Base-by-base conservation (phyloP, 2,329 filamentous ascomycete genomes). In the Aspergillus tanneri region DNA sequence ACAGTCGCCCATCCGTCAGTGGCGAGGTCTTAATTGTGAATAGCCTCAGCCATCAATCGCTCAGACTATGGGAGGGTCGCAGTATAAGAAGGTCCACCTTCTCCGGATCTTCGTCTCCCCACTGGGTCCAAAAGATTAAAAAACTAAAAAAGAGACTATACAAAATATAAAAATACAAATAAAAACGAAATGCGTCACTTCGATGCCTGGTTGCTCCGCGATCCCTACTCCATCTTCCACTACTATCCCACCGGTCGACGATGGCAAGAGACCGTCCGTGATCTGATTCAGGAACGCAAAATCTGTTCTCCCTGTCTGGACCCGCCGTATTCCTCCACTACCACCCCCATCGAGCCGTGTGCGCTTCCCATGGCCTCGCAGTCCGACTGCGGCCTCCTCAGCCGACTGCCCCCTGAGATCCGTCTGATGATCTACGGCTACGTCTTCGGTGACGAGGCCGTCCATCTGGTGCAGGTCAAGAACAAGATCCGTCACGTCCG, bases 211-310 rank as follows among this genome's bases (percentile, higher is more conserved):
- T 47, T 70, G 51, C 54, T 70, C 16, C 65, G 67, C 18, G 67
- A 70, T 44, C 67, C 67, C 34, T 70, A 70, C 49, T 68, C 65
- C 14, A 69, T 70, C 53, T 69, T 62, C 52, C 67, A 70, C 44
- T 70, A 69, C 46, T 70, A 70, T 28, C 55, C 65, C 28, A 67
- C 62, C 23, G 64, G 65, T 5, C 63, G 59, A 22, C 58, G 62
- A 39, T 70, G 67, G 67, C 60, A 67, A 46, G 65, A 69, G 32
- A 61, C 62, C 5, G 48, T 70, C 35, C 64, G 66, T 30, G 57
- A 61, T 22, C 54, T 70, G n/a, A 69, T 70, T 25, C 62, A 66
- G 24, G 55, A 64, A 3, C 66, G 67, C 38, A 54, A 64, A 45
- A 69, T 70, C 55, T 70, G 67, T 37, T 54, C 65, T 2, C 66